Base-by-base conservation (phyloP, 495 filamentous ascomycete genomes). In the Cercophora newfieldiana region DNA sequence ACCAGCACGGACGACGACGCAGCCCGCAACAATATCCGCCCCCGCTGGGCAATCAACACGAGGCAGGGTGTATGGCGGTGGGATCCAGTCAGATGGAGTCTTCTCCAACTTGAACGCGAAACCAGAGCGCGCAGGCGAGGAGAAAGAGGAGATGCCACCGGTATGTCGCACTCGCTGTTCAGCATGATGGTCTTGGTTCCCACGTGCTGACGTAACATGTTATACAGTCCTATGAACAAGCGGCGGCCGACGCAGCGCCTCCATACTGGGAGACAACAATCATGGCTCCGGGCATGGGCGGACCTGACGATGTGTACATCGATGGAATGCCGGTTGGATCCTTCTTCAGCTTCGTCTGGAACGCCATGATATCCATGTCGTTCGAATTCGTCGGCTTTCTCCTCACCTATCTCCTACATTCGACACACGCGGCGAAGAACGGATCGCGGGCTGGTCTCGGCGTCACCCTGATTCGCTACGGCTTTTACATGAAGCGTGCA, bases 241-340 rank as follows among this genome's bases (percentile, higher is more conserved):
- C 95, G 7, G 95, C 95, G 10, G 94, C 94, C 19, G 95, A 99
- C 79, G 92, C 94, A 22, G 93, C 95, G 37, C 95, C 95, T 0
- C 95, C 96, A 2, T 99, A 98, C 77, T 99, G 95, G 95, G 95
- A 99, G 79, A 98, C 94, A 19, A 97, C 95, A 1, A 97, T 99
- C 70, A 85, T 98, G 63, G 92, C 94, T 2, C 96, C 95, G 7
- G 94, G 94, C 30, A 81, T 89, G 59, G 86, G 89, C 53, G 90
- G 89, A 1, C 84, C 85, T 30, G 93, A 98, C 72, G 95, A 98
- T 77, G 95, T 99, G 56, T 99, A 92, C 75, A 90, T 98, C 49
- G 94, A 99, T 74, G 96, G 95, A 69, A 85, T 99, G 69, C 93
- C 96, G 2, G 96, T 99, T 66, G 95, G 95, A 72, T 96, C 93